Evolutionary conservation across 2,329 filamentous ascomycete genomes (phyloP), one percentile per base, ranked within the genome.

Genomic region (Aureobasidium namibiae): DNA sequence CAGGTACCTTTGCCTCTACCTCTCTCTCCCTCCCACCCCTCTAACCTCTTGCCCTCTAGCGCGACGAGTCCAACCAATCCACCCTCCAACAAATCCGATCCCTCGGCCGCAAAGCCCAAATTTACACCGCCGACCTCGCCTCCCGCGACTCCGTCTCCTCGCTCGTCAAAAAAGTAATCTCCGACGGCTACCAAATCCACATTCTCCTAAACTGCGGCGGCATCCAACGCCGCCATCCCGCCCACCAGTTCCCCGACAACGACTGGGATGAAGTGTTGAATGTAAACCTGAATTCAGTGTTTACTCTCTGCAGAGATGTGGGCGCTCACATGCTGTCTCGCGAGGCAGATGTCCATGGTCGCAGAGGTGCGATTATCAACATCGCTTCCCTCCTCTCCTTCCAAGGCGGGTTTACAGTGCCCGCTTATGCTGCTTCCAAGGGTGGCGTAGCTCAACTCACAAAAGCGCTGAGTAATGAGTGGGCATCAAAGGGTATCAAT

Each of bases 141-240:
- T 83, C 80, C 2, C 70, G 76, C n/a, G 67, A 75, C 21, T 82
- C 83, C 23, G 84, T 91, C 58, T 74, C 79, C n/a, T 72, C 74
- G 0, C 78, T 92, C 2, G 75, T 84, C 1, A 82, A 85, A 24
- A 74, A 75, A 26, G 72, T 91, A 59, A 76, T 89, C n/a, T 74
- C 77, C 42, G 82, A 85, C 67, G 81, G 81, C 50, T 74, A 78
- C 63, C 79, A 83, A 68, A 83, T 95, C 63, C 82, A 89, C 68
- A 89, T 95, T 68, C 82, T 95, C 8, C 76, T 95, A 66, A 95
- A 92, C 76, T 92, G 89, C 74, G 91, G 88, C 18, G 91, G 91
- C 26, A 92, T 95, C 69, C 91, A 95, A 73, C 81, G 85, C 63
- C 81, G 90, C 14, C 88, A 94, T 72, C 83, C 88, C 0, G 84